Base-by-base conservation (phyloP, 495 filamentous ascomycete genomes). In the Lasiosphaeriaceae sp. region DNA sequence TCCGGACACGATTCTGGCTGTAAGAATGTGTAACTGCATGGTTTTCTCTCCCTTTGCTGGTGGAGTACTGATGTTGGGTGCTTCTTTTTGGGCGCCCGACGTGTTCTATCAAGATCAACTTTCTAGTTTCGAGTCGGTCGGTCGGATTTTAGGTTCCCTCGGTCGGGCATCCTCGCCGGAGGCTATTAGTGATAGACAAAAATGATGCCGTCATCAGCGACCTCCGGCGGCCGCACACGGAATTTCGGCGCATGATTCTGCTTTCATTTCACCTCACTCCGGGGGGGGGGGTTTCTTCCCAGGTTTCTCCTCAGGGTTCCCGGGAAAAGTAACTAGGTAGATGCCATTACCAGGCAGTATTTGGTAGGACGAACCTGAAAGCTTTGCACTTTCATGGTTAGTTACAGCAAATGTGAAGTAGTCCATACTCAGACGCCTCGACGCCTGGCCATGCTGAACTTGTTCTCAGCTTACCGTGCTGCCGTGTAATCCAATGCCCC, bases 71-170 rank as follows among this genome's bases (percentile, higher is more conserved):
- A 71, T 64, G 67, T 64, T 69, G 60, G 57, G 35, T 56, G 56
- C 50, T 24, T 41, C 2, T 26, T 45, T 31, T 45, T 31, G 26
- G 23, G 52, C 50, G 29, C 43, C 52, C 34, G 34, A 51, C 55
- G 22, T 57, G 43, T 23, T 22, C 26, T 31, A 24, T 49, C 34
- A 59, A 50, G 17, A 48, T 54, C 34, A 21, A 50, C 24, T 66
- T 65, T 62, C 59, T 71, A 69, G 66, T 69, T 65, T 70, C 70
- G 69, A 67, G 62, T 63, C 59, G 62, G 64, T 62, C 58, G 61
- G 50, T 58, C 60, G 58, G 58, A 21, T 55, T n/a, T 50, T 17
- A 24, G 47, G 17, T n/a, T 52, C 46, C 26, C 17, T 47, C 52
- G 45, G 45, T 47, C 45, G 45, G 19, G 9, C 49, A 31, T 23